Conservation (phyloP, 2,329 filamentous ascomycete species). For the Pyricularia grisea region DNA sequence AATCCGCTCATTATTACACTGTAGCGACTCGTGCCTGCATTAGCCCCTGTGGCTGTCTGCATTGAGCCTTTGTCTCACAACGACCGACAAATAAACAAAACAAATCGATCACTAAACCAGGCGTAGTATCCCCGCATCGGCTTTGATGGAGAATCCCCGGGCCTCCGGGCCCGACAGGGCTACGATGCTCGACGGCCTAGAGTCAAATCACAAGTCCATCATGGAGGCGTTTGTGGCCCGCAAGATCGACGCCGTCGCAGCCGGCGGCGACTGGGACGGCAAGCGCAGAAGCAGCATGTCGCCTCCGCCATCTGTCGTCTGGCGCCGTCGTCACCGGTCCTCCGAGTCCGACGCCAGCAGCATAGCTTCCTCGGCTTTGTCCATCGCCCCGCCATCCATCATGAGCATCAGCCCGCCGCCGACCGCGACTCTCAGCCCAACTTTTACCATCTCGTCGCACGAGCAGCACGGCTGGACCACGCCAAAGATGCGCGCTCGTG, state of each 20-base stretch:
- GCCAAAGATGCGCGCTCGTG: neutral
- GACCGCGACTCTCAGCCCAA: constrained; percentile 2
- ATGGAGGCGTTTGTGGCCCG: neutral
- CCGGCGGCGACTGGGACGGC: neutral
- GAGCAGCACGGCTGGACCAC: constrained; percentile 1
- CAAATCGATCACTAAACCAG: neutral
- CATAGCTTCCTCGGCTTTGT: constrained; percentile 3
- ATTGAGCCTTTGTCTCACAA: neutral
- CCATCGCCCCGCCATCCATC: constrained; percentile 2
- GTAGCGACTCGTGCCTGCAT: neutral
- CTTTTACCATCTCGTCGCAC: constrained; percentile 3
- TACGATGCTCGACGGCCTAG: neutral
- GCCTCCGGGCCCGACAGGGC: neutral
- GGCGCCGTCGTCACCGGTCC: constrained; percentile 1
- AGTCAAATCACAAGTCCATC: neutral
- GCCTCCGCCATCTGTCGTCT: neutral
- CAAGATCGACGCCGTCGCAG: neutral
- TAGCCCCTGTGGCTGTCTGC: neutral
- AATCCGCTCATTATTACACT: neutral
- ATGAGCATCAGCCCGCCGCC: constrained; percentile 3
- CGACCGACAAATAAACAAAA: neutral
- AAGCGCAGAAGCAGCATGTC: neutral
- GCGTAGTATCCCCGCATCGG: neutral
- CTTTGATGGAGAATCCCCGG: neutral
- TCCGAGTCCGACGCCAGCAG: constrained; percentile 3